Evolutionary conservation across 257 asterid species (phyloP), one percentile per base, ranked within the genome.

Genomic region (Gynochthodes officinalis): DNA sequence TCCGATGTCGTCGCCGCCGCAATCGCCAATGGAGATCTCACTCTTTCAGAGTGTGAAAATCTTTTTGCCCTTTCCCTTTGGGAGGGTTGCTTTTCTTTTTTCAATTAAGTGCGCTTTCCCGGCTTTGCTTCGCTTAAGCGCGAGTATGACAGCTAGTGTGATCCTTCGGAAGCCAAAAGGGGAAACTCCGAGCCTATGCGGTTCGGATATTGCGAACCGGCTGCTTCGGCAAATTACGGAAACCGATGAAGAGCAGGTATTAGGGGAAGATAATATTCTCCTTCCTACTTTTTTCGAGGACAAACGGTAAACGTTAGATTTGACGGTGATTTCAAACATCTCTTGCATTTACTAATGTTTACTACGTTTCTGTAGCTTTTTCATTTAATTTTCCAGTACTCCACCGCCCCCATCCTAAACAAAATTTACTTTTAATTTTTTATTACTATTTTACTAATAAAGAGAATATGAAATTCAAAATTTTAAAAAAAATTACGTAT

Each of bases 1-100:
- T 76, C 84, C 88, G 84, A 81, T 80, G 77, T 64, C 66, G 44
- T 18, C 67, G 48, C 72, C 19, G 81, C 83, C 82, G 85, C 82
- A 63, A 63, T 63, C 80, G 83, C 73, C 28, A 14, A 64, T 35
- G 14, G 53, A 70, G 52, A 65, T 32, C 43, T n/a, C n/a, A n/a
- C n/a, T 72, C 72, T 62, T 10, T 67, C 50, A 1, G 8, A 12
- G 3, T 15, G n/a, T 25, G 39, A 71, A n/a, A 37, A 50, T 72
- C 10, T 27, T 33, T 39, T 28, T 5, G 69, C 55, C 57, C 67
- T 52, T 15, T 35, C 55, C 57, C 67, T 52, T 15, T 35, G 68
- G 57, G 37, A 9, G 12, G 40, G 39, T 3, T 13, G 7, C 4
- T 3, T 9, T 58, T 59, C 48, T 30, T 18, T 63, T 70, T 9